These are phyloP conservation scores for Phialophora tarda DNA, from an alignment of 2,329 filamentous ascomycete genomes.

Conservation along the genomic window DNA sequence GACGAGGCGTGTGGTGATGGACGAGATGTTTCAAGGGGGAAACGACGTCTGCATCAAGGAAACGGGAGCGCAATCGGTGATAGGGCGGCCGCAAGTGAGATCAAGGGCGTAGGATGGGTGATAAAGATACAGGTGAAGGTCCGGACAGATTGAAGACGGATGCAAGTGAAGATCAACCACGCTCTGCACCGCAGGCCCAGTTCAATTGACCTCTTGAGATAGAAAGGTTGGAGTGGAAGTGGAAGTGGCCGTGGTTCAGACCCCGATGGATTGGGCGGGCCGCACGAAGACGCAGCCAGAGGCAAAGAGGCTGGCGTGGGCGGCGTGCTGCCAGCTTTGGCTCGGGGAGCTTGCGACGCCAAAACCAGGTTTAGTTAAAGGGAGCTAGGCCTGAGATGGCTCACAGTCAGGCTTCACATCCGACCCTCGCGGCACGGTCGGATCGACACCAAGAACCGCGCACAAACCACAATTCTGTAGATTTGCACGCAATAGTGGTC, in stretches of 20 bases:
- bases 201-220: not conserved
- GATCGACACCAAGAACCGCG: not conserved
- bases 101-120: not conserved
- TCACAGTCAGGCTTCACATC: not conserved
- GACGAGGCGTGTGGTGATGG: constrained; percentile 11
- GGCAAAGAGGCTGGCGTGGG: not conserved
- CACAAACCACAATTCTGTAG: not conserved
- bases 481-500: not conserved
- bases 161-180: constrained; percentile 4
- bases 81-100: constrained; percentile 8
- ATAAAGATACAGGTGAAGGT: constrained; percentile 3
- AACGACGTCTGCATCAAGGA: constrained; percentile 6
- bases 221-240: not conserved
- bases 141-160: not conserved
- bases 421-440: not conserved
- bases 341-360: not conserved
- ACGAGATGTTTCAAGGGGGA: constrained; percentile 27
- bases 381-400: not conserved
- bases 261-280: not conserved
- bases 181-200: not conserved
- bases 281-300: not conserved
- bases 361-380: constrained; percentile 16
- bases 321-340: not conserved
- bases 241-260: not conserved
- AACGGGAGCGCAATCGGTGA: constrained; percentile 3